Conservation (phyloP, 169 alveolate species). For the Eimeria acervulina region DNA sequence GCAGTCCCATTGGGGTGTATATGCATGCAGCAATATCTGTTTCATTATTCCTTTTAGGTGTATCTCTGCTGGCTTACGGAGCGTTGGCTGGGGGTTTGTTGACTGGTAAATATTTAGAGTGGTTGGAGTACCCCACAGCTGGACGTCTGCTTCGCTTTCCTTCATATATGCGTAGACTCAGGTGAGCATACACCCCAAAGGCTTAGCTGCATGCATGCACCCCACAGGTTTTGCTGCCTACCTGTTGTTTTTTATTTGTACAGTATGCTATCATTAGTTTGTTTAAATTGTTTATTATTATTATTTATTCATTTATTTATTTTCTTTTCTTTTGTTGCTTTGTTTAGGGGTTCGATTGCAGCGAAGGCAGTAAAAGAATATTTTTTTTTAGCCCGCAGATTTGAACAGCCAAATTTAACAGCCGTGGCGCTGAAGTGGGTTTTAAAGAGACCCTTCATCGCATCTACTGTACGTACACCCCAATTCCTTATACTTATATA, state of each 20-base stretch:
- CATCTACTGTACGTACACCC: slow-evolving; percentile 86
- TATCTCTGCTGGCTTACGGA: slow-evolving; percentile 89
- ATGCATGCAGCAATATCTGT: no score
- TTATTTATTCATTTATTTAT: no score
- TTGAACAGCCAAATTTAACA: slow-evolving; percentile 89
- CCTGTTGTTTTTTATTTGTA: slow-evolving; percentile 27
- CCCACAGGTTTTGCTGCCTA: not conserved
- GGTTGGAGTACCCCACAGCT: slow-evolving; percentile 90
- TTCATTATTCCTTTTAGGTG: slow-evolving; percentile 73
- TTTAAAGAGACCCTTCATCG: slow-evolving; percentile 89
- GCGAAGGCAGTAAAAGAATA: slow-evolving; percentile 90
- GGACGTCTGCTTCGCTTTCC: slow-evolving; percentile 91
- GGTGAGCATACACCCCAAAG: no score
- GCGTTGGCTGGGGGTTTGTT: slow-evolving; percentile 92
- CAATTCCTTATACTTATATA: no score
- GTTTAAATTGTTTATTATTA: no score
- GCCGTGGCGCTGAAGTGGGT: slow-evolving; percentile 92
- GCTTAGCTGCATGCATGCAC: no score
- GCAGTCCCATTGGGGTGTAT: no score
- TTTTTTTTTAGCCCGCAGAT: slow-evolving; percentile 88
- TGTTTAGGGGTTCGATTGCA: slow-evolving; percentile 92
- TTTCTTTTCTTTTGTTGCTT: not conserved
- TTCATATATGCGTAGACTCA: slow-evolving; percentile 90
- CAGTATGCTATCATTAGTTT: not conserved
- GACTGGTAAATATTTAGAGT: slow-evolving; percentile 92